Conservation (phyloP, 2,329 filamentous ascomycete genomes). For the Apiospora arundinis region DNA sequence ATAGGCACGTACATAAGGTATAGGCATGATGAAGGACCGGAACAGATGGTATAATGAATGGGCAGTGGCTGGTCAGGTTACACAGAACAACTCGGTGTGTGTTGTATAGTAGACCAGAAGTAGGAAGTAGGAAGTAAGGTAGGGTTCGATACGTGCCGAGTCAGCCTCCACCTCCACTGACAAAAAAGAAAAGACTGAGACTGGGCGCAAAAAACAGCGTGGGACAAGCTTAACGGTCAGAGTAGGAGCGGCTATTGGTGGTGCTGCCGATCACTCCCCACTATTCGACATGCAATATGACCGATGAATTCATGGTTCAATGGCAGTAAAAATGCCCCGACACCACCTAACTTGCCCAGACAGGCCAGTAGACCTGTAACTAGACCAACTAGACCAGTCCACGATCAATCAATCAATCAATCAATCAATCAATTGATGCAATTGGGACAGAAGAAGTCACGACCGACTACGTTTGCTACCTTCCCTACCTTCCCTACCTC, state of each 20-base stretch:
- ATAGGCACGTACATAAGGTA: background rate
- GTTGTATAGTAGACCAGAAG: background rate
- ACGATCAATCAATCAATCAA: background rate
- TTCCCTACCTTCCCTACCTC: too few relatives aligned
- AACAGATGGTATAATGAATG: background rate
- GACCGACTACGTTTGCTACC: too few relatives aligned
- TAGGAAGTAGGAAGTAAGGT: background rate
- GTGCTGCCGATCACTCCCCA: constrained; percentile 11
- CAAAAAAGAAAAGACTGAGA: background rate
- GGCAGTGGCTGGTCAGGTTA: background rate
- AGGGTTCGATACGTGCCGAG: constrained; percentile 3
- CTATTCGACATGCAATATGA: constrained; percentile 7
- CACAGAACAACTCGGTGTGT: background rate
- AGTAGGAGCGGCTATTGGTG: background rate
- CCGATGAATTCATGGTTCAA: background rate
- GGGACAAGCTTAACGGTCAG: constrained; percentile 10
- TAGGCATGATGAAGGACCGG: background rate
- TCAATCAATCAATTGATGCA: too few relatives aligned
- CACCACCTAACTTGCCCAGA: too few relatives aligned
- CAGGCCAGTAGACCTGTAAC: too few relatives aligned
- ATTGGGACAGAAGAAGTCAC: too few relatives aligned
- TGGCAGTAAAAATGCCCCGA: background rate
- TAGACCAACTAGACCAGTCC: too few relatives aligned
- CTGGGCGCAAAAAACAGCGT: background rate
- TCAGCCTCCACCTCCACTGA: constrained; percentile 1